Base-by-base conservation (phyloP, 805 yeast species). In the Cyberlindnera saturnus region DNA sequence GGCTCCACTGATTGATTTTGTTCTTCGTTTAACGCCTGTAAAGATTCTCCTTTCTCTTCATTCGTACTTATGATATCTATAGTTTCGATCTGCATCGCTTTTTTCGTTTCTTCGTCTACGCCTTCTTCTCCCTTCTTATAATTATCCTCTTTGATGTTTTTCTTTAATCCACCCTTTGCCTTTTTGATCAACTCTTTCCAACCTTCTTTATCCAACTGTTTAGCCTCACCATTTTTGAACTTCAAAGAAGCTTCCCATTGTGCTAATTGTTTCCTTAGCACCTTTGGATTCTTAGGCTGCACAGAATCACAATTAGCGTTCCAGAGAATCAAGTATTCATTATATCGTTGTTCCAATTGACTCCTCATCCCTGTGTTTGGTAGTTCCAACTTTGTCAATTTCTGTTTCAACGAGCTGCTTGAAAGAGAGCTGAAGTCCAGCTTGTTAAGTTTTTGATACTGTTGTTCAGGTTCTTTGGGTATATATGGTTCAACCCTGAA, bases 251-350 rank as follows among this genome's bases (percentile, higher is more conserved):
- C 60, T 55, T 88, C 96, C 95, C 95, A 85, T 53, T 79, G 77
- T 18, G 64, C 59, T 32, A 90, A 67, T 40, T 73, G 74, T 41
- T 72, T 76, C 38, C 76, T 67, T 39, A 90, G 60, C 5, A 75
- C 74, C 32, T 67, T 63, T 18, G 78, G 80, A 20, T 76, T 62
- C 4, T 75, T 75, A 0, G 96, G 96, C 28, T 68, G 70, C 31
- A 74, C 65, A 6, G 89, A 74, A 56, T 88, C 96, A 35, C 81
- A 72, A 55, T 88, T 88, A 11, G 96, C 81, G 57, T 90, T 90
- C 79, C 82, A 84, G 10, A 88, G 57, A 29, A 81, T 77, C 43
- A 83, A 78, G 66, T 80, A 90, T 50, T 89, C 91, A 48, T 78
- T 81, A 57, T 85, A 85, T 34, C 98, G 64, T 16, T 74, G 63